Percentiles rank a stretch among this genome's conserved stretches.
These are phyloP conservation scores for Saccharomyces hybrid DNA, from an alignment of 1,139 yeast genomes.

Conservation along the genomic window DNA sequence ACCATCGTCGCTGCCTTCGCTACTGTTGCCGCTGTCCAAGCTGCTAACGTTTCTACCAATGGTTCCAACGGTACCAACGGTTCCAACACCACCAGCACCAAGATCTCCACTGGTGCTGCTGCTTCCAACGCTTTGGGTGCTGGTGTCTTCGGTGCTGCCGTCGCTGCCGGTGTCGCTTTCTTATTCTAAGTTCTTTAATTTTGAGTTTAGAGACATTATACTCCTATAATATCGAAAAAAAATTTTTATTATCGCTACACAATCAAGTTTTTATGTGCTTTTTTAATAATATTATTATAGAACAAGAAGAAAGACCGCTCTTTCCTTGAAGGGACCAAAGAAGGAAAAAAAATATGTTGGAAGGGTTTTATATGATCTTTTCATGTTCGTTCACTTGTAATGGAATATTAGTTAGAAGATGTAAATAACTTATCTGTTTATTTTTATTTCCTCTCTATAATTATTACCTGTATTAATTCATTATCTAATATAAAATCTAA, in stretches of 20 bases:
- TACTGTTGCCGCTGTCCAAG: conserved; percentile 18
- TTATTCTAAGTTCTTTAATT: conserved; percentile 41
- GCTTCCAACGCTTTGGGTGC: conserved; percentile 47
- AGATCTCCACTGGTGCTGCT: conserved; percentile 46
- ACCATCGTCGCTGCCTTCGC: conserved; percentile 37
- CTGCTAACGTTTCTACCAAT: conserved; percentile 33
- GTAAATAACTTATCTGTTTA: conserved; percentile 1
- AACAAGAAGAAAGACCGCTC: conserved; percentile 1
- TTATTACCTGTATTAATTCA: background rate
- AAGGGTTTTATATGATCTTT: background rate
- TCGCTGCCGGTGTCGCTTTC: conserved; percentile 67
- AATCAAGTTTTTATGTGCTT: background rate
- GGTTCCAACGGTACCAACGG: conserved; percentile 31
- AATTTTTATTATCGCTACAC: background rate
- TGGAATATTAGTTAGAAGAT: background rate
- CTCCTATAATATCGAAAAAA: background rate
- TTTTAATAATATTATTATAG: background rate
- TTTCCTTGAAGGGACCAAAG: conserved; percentile 1
- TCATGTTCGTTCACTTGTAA: background rate
- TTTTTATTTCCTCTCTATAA: background rate
- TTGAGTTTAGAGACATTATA: background rate
- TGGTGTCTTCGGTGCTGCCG: conserved; percentile 65
- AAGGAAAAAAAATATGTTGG: conserved; percentile 1
- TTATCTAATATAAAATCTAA: background rate
- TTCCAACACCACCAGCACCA: conserved; percentile 24